Base-by-base conservation (phyloP, 2,329 filamentous ascomycete genomes). In the Cladosporium sp. region DNA sequence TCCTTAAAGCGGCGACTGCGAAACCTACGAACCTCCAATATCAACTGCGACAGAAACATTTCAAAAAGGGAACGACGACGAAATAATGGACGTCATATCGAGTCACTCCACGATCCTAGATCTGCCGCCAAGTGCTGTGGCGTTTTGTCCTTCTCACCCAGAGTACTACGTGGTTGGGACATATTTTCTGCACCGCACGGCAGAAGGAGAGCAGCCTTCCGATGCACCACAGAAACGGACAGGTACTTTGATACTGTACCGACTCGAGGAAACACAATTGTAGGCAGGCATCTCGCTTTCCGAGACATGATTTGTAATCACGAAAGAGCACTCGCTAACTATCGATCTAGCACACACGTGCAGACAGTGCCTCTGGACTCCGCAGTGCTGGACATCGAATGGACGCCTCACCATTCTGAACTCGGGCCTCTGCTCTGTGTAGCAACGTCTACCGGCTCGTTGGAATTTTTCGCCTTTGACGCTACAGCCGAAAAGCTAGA, bases 311-410 rank as follows among this genome's bases (percentile, higher is more conserved):
- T 25, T 17, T 1, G 22, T 3, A 2, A 7, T n/a, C 20, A 3
- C n/a, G 22, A 5, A 44, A n/a, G 8, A 32, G 12, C 28, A 32
- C 10, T 15, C 8, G 24, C 22, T 52, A 9, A 40, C 36, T 4
- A 3, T n/a, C 7, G 13, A 42, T 13, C 7, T n/a, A 61, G 60
- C 3, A 59, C 42, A 9, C 15, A 58, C 68, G 66, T 57, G 56
- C 66, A 59, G 67, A 86, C 81, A 1, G 62, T 86, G 4, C 67
- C 76, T 4, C 84, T 89, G 20, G 81, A 85, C 3, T 90, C 86
- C 53, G 92, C 90, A 5, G 81, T 97, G 25, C 81, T 97, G 54
- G 92, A 97, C 70, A 77, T 97, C 28, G 90, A 92, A 65, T 97
- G 97, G 71, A 84, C 87, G 60, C 83, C 82, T 1, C 68, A 74